These are phyloP conservation scores for Scedosporium aurantiacum DNA, from an alignment of 2,329 filamentous ascomycete genomes.

Conservation along the genomic window DNA sequence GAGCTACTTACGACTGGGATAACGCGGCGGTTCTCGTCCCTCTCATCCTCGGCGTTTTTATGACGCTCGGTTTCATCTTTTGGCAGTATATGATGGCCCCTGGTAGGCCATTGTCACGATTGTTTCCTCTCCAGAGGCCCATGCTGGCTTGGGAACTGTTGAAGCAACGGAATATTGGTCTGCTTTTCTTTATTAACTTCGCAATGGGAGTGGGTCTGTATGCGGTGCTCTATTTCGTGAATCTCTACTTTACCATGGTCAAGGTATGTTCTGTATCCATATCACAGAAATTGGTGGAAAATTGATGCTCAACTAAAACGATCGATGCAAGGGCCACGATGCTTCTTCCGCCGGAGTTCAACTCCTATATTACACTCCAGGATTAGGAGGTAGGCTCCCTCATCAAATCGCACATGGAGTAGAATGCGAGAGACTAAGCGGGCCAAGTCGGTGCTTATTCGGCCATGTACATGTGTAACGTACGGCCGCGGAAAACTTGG, in stretches of 20 bases:
- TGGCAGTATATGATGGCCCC: constrained; percentile 46
- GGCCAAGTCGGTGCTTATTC: too few relatives aligned
- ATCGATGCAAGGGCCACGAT: too few relatives aligned
- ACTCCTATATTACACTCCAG: too few relatives aligned
- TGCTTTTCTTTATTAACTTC: constrained; percentile 54
- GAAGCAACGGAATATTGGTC: constrained; percentile 41
- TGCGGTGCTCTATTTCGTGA: constrained; percentile 53
- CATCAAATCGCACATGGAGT: too few relatives aligned
- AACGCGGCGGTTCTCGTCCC: constrained; percentile 36
- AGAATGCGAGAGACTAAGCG: too few relatives aligned
- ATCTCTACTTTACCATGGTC: constrained; percentile 47
- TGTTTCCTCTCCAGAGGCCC: constrained; percentile 41
- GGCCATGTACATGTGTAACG: too few relatives aligned
- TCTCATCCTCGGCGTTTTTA: constrained; percentile 31
- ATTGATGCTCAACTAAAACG: too few relatives aligned
- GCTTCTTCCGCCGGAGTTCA: too few relatives aligned
- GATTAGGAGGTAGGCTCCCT: too few relatives aligned
- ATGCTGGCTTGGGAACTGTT: constrained; percentile 56
- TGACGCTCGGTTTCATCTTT: constrained; percentile 31
- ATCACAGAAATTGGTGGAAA: too few relatives aligned
- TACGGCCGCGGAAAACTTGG: too few relatives aligned
- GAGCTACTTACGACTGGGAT: constrained; percentile 40
- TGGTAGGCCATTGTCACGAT: constrained; percentile 29
- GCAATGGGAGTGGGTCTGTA: constrained; percentile 45
- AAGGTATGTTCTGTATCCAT: too few relatives aligned